A percentile compares a stretch with the other conserved stretches of the same genome.
phyloP scores from a whole-genome alignment of 345 rosid genomes.

The Fremontodendron californicum region DNA sequence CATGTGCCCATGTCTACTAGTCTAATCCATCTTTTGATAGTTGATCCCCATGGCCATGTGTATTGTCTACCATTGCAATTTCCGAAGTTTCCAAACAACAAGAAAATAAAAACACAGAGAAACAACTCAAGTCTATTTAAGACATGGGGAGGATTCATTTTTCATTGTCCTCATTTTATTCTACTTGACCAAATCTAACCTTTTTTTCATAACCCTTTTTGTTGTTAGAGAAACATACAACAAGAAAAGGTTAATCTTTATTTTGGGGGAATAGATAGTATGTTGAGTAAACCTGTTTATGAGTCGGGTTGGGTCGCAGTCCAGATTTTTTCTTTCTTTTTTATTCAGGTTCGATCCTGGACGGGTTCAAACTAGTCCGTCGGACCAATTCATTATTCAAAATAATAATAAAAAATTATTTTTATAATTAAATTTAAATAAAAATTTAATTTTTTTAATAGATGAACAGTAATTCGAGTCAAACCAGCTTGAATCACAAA shows the following conservation, averaged over 20 bases:
- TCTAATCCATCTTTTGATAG: not conserved
- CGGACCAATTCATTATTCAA: too few species aligned
- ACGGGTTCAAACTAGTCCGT: too few species aligned
- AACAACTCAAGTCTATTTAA: not conserved
- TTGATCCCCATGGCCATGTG: constrained; percentile 1
- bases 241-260: not conserved
- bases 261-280: not conserved
- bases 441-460: too few species aligned
- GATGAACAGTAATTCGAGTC: too few species aligned
- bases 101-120: not conserved
- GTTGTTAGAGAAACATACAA: not conserved
- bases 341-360: too few species aligned
- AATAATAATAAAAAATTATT: too few species aligned
- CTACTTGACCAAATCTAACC: not conserved
- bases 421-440: too few species aligned
- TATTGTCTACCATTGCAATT: not conserved
- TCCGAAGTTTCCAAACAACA: not conserved
- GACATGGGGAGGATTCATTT: too few species aligned
- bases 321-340: too few species aligned
- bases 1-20: not conserved
- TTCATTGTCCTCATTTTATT: not conserved
- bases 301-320: too few species aligned
- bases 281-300: too few species aligned
- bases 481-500: too few species aligned
- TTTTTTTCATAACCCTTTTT: not conserved